phyloP scores from a whole-genome alignment of 73 alveolate species.

The Stentor coeruleus region DNA sequence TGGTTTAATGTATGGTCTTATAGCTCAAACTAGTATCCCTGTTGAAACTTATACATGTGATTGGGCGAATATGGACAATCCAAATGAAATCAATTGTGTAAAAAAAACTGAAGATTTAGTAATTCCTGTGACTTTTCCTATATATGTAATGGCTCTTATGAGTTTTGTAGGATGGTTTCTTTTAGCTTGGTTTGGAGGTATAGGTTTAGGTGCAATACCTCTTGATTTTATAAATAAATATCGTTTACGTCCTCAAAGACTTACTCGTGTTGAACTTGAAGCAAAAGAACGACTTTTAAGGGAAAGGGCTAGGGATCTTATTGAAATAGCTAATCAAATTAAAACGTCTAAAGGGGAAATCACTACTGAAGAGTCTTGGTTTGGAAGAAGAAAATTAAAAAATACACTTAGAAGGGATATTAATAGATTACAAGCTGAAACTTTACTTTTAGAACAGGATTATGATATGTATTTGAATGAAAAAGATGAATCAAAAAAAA shows the following conservation, averaged over 20 bases:
- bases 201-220: constrained; percentile 81
- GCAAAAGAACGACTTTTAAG: constrained; percentile 45
- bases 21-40: constrained; percentile 54
- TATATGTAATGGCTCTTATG: constrained; percentile 65
- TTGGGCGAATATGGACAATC: constrained; percentile 5
- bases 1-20: constrained; percentile 58
- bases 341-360: constrained; percentile 32
- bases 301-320: constrained; percentile 46
- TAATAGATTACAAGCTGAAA: constrained; percentile 39
- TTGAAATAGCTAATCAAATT: constrained; percentile 26
- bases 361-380: constrained; percentile 32
- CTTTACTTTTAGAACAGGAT: constrained; percentile 44
- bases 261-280: constrained; percentile 48
- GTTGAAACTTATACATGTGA: constrained; percentile 39
- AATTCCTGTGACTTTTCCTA: constrained; percentile 65
- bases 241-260: constrained; percentile 61
- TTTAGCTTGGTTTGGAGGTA: constrained; percentile 69
- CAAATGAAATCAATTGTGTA: not conserved
- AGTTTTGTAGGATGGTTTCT: constrained; percentile 72
- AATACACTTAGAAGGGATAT: constrained; percentile 25
- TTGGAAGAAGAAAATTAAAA: constrained; percentile 41
- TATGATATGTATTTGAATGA: constrained; percentile 42
- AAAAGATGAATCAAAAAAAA: constrained; percentile 33
- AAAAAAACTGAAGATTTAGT: constrained; percentile 29
- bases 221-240: constrained; percentile 63